These are phyloP conservation scores for Phytopythium sindhum DNA, from an alignment of 352 stramenopile species.

Conservation along the genomic window DNA sequence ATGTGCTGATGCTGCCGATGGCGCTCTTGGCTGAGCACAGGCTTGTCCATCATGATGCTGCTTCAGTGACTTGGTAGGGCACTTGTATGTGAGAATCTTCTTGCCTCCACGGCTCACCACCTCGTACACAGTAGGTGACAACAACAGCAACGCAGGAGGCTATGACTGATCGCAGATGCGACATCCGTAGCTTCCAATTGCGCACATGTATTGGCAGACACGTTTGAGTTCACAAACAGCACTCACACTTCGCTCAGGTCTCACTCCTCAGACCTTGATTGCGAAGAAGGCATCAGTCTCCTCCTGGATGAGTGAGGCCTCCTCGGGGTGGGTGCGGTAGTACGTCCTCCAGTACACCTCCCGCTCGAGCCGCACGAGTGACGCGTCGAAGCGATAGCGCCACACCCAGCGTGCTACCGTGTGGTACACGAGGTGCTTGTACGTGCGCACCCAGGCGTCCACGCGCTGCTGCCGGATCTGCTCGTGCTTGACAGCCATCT, in stretches of 20 bases:
- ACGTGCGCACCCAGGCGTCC: not conserved
- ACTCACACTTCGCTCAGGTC: not conserved
- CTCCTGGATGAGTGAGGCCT: constrained; percentile 9
- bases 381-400: constrained; percentile 11
- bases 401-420: constrained; percentile 10
- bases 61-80: too few relatives aligned
- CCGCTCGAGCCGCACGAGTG: not conserved
- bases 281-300: constrained; percentile 14
- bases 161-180: too few relatives aligned
- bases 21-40: too few relatives aligned
- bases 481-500: not conserved
- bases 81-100: too few relatives aligned
- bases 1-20: too few relatives aligned
- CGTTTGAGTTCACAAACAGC: not conserved
- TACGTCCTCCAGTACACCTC: constrained; percentile 25
- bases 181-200: too few relatives aligned
- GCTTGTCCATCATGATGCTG: too few relatives aligned
- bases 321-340: constrained; percentile 13
- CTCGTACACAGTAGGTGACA: too few relatives aligned
- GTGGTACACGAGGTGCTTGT: constrained; percentile 10
- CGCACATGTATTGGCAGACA: not conserved
- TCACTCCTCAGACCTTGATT: not conserved
- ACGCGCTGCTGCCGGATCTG: constrained; percentile 1
- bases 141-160: too few relatives aligned
- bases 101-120: too few relatives aligned